Evolutionary conservation across 129 eudicot species (phyloP), one percentile per base, ranked within the genome.

Genomic region (Cynara cardunculus): DNA sequence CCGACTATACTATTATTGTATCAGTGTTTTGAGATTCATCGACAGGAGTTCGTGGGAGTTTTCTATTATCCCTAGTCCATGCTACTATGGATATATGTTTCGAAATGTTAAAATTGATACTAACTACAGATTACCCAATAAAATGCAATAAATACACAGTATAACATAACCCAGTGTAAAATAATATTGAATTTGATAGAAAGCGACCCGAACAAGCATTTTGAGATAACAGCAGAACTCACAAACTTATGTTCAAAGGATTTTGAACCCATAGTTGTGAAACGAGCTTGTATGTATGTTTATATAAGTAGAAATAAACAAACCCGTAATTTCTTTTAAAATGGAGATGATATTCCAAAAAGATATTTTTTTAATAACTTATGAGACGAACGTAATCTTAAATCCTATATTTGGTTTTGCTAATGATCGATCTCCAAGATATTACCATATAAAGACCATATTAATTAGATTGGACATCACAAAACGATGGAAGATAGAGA

Each of bases 121-220:
- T 14, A 13, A 5, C 49, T 18, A 35, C 5, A 31, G 32, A 70
- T 67, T 24, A 75, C 71, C 28, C 28, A 56, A 27, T 46, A 46
- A 74, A 67, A 46, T 66, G 32, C 10, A 39, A 75, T 68, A 68
- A 24, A 68, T 24, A 26, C 69, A 9, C 1, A 13, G 18, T 37
- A 32, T 74, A 74, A 44, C 16, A 46, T 66, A 24, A 66, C n/a
- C 59, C 5, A 30, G 26, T 71, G 25, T 34, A 62, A n/a, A 71
- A 81, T 66, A 67, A 66, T 30, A 71, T 49, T 81, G 75, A 65
- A 74, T 81, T 27, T 21, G 6, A 71, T 16, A 46, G 78, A 59
- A 80, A 78, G 75, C 27, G 82, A 46, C 67, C 21, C 61, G 62
- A 49, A 16, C 19, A 46, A 46, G 39, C 39, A 37, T 37, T 37